These are phyloP conservation scores for Podila epicladia DNA, from an alignment of 192 early-diverging fungal genomes.

Conservation along the genomic window DNA sequence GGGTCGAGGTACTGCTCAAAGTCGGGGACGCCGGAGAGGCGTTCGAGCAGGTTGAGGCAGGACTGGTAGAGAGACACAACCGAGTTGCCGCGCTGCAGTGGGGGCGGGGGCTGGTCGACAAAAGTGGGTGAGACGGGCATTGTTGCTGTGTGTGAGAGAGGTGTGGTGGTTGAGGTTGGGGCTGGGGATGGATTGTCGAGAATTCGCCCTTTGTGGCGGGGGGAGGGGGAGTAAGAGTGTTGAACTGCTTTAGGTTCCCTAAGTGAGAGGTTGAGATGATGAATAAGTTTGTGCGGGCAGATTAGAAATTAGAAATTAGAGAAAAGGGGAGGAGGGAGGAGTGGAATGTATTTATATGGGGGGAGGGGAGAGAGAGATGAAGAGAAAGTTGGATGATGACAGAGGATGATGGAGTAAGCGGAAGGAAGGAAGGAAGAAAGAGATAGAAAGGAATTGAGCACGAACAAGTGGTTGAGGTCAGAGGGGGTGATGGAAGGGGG, in stretches of 20 bases:
- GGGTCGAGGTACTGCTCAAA: constrained; percentile 70
- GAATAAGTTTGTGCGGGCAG: too few species aligned
- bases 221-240: neutral
- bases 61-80: constrained; percentile 75
- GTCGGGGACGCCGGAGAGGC: constrained; percentile 75
- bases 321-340: neutral
- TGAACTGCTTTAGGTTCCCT: neutral
- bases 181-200: neutral
- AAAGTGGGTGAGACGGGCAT: constrained; percentile 30
- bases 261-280: too few species aligned
- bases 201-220: constrained; percentile 1
- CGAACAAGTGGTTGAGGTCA: neutral
- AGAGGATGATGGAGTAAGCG: too few species aligned
- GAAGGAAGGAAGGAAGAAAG: too few species aligned
- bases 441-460: too few species aligned
- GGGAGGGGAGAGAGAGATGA: too few species aligned
- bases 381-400: neutral
- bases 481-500: too few species aligned
- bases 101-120: constrained; percentile 47
- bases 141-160: neutral
- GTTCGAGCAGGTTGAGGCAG: constrained; percentile 74
- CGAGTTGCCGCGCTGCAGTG: constrained; percentile 39
- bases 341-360: neutral
- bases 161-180: neutral
- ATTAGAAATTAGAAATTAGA: neutral